Evolutionary conservation across 2,329 filamentous ascomycete species (phyloP), one percentile per base, ranked within the genome.

Genomic region (Stemphylium lycopersici): DNA sequence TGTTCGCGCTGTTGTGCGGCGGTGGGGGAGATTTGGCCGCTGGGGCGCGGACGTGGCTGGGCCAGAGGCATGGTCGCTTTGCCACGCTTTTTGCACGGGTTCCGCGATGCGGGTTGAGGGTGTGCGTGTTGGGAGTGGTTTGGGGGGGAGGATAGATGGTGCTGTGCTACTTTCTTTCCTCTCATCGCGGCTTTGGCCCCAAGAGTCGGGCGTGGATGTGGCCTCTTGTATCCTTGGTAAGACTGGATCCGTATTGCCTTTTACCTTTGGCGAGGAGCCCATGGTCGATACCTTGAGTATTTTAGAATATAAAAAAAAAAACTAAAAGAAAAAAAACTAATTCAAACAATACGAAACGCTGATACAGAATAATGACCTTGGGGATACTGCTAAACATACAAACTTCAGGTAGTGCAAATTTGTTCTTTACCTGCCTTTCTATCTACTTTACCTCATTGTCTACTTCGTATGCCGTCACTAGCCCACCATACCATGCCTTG

Each of bases 1-100:
- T 11, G 66, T 70, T 26, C 63, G 56, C 4, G 64, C 66, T 6
- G 66, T 70, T n/a, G 68, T 69, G n/a, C 57, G 44, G 41, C 65
- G 59, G 31, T 60, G 62, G n/a, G 66, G 48, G 18, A 69, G 59
- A 4, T 39, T 55, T 6, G 63, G 67, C 15, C 65, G 40, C 20
- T 63, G 34, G 3, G 52, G 20, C 6, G 54, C 48, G 12, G 32
- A 12, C 1, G 39, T 18, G 29, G 29, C 15, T 16, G 52, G 12
- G 20, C n/a, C 29, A 15, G 16, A 18, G 12, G 16, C 12, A 12
- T n/a, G 32, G 20, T 10, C n/a, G 33, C 24, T 36, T 37, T 37
- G 32, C 22, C 13, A 10, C 10, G 20, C 6, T 48, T 42, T 12
- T 52, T 56, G 40, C 38, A 51, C 10, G 13, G 61, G 59, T 31